phyloP scores from a whole-genome alignment of 768 basidiomycete genomes.

The Aureoboletus auriporus region DNA sequence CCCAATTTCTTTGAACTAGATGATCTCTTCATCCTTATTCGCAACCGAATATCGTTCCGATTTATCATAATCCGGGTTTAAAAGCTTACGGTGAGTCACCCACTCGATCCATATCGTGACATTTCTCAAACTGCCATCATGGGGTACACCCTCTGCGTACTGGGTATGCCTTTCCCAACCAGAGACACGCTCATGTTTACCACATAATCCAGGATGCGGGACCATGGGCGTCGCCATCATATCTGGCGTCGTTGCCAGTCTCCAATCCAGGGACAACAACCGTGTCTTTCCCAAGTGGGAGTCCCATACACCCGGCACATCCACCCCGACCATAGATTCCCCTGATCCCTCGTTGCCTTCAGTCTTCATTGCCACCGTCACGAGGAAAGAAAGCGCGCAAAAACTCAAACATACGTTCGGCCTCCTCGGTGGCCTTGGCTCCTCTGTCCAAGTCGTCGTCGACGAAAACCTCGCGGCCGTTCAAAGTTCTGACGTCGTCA shows the following conservation, averaged over 20 bases:
- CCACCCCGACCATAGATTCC: constrained; percentile 54
- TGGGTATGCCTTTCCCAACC: constrained; percentile 46
- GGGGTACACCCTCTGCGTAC: constrained; percentile 90
- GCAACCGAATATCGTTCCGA: too few species aligned
- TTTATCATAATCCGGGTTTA: too few species aligned
- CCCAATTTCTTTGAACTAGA: too few species aligned
- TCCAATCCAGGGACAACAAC: constrained; percentile 48
- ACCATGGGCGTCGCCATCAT: constrained; percentile 97
- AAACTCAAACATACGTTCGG: constrained; percentile 63
- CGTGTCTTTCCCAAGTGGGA: constrained; percentile 51
- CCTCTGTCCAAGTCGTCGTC: constrained; percentile 66
- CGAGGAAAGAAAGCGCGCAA: constrained; percentile 66
- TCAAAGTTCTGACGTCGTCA: constrained; percentile 72
- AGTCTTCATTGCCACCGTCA: constrained; percentile 85
- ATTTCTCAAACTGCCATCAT: constrained; percentile 24
- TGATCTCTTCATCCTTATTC: too few species aligned
- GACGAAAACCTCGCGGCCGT: constrained; percentile 71
- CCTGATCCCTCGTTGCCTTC: constrained; percentile 71
- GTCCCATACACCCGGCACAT: constrained; percentile 67
- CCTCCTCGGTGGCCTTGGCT: constrained; percentile 54
- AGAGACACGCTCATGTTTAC: constrained; percentile 12
- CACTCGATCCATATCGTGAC: too few species aligned
- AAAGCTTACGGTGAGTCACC: too few species aligned
- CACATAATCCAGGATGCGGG: constrained; percentile 71
- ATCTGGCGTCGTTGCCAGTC: constrained; percentile 85